Evolutionary conservation across 768 basidiomycete genomes (phyloP).

Genomic region (Coprinopsis marcescibilis): DNA sequence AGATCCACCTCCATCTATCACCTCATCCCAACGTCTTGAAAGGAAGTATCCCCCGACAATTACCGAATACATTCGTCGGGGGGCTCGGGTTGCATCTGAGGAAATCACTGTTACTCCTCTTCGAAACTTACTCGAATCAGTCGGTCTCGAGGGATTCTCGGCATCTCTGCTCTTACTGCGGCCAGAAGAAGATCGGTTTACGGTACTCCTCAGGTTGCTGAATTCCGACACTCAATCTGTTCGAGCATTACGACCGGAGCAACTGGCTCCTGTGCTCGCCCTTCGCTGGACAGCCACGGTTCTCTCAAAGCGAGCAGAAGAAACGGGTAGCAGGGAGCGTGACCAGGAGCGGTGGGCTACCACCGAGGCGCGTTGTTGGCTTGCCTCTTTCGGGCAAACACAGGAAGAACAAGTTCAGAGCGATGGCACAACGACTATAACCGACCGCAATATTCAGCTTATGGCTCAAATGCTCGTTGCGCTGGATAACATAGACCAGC

Average conservation of each 20-base stretch:
- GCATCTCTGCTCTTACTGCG: slow-evolving; percentile 48
- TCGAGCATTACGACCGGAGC: slow-evolving; percentile 38
- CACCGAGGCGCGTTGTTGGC: slow-evolving; percentile 53
- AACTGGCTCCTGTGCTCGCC: slow-evolving; percentile 47
- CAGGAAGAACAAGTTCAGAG: slow-evolving; percentile 15
- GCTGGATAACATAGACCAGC: slow-evolving; percentile 51
- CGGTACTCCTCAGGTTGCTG: slow-evolving; percentile 50
- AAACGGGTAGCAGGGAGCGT: slow-evolving; percentile 48
- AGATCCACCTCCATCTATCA: slow-evolving; percentile 27
- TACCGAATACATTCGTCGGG: slow-evolving; percentile 64
- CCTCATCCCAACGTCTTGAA: slow-evolving; percentile 25
- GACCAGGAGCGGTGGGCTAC: slow-evolving; percentile 67
- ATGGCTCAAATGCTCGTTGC: slow-evolving; percentile 58
- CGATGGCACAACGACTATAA: slow-evolving; percentile 20
- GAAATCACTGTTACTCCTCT: slow-evolving; percentile 47
- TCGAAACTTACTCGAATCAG: slow-evolving; percentile 37
- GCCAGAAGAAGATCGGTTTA: slow-evolving; percentile 44
- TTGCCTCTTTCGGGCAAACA: slow-evolving; percentile 38
- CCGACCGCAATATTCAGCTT: slow-evolving; percentile 62
- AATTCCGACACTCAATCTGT: slow-evolving; percentile 48
- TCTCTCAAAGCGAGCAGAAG: slow-evolving; percentile 46
- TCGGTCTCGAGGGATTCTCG: slow-evolving; percentile 30
- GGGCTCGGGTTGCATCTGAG: slow-evolving; percentile 58
- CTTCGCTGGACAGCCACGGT: slow-evolving; percentile 57
- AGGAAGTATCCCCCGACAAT: slow-evolving; percentile 23